A percentile compares a stretch with the other conserved stretches of the same genome.
phyloP scores from a whole-genome alignment of 371 early-diverging fungal species.

The Mycotypha africana region DNA sequence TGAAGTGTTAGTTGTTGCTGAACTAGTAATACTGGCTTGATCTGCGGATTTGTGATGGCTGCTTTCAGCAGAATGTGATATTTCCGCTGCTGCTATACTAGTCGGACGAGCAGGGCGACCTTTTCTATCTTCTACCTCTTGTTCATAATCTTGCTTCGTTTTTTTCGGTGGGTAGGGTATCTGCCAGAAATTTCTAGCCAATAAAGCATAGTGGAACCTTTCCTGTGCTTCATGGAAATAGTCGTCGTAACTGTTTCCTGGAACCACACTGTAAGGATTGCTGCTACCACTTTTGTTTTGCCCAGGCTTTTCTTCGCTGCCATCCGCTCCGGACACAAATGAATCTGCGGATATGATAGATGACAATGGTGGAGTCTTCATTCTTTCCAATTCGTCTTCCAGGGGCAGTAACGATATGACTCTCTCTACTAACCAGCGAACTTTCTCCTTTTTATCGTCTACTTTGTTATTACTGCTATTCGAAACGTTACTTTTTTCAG shows the following conservation, averaged over 20 bases:
- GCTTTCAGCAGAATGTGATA: background rate
- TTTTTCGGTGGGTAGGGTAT: conserved; percentile 41
- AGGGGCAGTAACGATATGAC: conserved; percentile 42
- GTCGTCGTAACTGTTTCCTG: conserved; percentile 48
- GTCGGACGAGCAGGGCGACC: conserved; percentile 31
- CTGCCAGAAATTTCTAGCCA: conserved; percentile 47
- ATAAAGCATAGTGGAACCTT: conserved; percentile 39
- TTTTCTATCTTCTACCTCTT: conserved; percentile 23
- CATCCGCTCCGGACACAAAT: too few relatives aligned
- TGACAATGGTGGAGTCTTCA: conserved; percentile 42
- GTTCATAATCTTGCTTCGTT: conserved; percentile 20
- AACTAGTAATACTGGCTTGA: conserved; percentile 14
- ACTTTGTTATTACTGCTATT: too few relatives aligned
- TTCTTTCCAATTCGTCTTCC: conserved; percentile 46
- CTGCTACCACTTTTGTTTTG: conserved; percentile 1
- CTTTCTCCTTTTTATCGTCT: conserved; percentile 38
- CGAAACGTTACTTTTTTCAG: too few relatives aligned
- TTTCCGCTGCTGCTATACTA: too few relatives aligned
- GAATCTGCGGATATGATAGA: conserved; percentile 15
- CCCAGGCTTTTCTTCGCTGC: too few relatives aligned
- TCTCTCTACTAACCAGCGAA: conserved; percentile 49
- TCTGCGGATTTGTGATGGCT: conserved; percentile 1
- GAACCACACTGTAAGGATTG: conserved; percentile 26
- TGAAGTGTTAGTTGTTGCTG: background rate
- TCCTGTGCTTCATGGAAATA: conserved; percentile 51